Conservation (phyloP, 2,329 filamentous ascomycete species). For the Pseudohalonectria lignicola region DNA sequence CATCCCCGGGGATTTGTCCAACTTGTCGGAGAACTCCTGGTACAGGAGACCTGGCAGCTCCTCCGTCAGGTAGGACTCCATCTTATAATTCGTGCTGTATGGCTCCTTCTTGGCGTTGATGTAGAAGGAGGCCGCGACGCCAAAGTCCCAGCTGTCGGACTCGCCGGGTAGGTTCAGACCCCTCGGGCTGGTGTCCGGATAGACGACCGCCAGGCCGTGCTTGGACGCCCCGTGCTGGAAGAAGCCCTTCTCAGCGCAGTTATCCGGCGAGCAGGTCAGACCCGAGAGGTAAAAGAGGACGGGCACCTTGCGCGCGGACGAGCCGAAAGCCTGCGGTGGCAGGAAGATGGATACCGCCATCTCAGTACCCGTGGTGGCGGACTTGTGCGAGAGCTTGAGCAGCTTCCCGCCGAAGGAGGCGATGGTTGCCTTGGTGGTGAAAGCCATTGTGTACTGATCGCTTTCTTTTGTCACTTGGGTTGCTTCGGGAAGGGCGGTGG, state of each 20-base stretch:
- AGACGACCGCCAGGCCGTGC: constrained; percentile 82
- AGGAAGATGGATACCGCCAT: constrained; percentile 94
- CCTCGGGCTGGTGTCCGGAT: constrained; percentile 88
- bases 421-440: constrained; percentile 84
- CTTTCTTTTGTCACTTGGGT: no score
- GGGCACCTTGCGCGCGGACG: constrained; percentile 52
- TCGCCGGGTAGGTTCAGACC: constrained; percentile 74
- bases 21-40: constrained; percentile 49
- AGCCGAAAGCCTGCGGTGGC: constrained; percentile 54
- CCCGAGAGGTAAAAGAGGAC: constrained; percentile 90
- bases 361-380: constrained; percentile 66
- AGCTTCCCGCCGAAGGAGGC: constrained; percentile 88
- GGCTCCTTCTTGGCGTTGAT: constrained; percentile 70
- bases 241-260: constrained; percentile 75
- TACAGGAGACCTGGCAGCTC: constrained; percentile 79
- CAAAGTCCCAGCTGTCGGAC: constrained; percentile 85
- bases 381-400: constrained; percentile 83
- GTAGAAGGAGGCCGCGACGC: constrained; percentile 88
- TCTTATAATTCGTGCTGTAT: constrained; percentile 72
- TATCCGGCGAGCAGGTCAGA: constrained; percentile 88
- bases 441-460: constrained; percentile 51
- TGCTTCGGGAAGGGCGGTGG: constrained; percentile 2
- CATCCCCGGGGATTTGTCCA: constrained; percentile 56
- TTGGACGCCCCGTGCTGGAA: constrained; percentile 74
- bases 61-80: constrained; percentile 85